A percentile compares a stretch with the other conserved stretches of the same genome.
Conservation (phyloP, 495 filamentous ascomycete species). For the Trypethelium eluteriae region DNA sequence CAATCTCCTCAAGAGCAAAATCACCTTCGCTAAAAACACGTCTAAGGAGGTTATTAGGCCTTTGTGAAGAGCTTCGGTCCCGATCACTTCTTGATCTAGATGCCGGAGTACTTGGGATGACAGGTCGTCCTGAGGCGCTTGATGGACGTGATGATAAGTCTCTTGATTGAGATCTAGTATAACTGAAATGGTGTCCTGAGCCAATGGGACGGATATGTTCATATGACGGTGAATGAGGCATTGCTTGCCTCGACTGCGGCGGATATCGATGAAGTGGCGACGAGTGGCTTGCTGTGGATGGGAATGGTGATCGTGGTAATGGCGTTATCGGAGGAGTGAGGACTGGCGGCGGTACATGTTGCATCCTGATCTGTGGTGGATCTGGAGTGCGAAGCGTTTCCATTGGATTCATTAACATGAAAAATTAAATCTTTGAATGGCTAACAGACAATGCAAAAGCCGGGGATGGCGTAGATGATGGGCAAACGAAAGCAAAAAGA, state of each 20-base stretch:
- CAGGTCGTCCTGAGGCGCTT: conserved; percentile 18
- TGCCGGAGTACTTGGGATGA: not conserved
- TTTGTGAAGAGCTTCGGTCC: not conserved
- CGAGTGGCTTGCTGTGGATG: conserved; percentile 27
- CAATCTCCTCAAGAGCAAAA: conserved; percentile 32
- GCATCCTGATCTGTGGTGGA: conserved; percentile 4
- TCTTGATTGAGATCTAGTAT: conserved; percentile 24
- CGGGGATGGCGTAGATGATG: not conserved
- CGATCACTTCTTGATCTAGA: conserved; percentile 5
- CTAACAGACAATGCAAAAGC: not conserved
- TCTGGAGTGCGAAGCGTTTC: conserved; percentile 3
- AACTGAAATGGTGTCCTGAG: conserved; percentile 24
- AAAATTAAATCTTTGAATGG: not conserved
- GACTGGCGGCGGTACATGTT: conserved; percentile 3
- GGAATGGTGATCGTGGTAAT: conserved; percentile 21
- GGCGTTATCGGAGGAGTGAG: conserved; percentile 14
- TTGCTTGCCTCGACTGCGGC: conserved; percentile 17
- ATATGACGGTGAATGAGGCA: conserved; percentile 22
- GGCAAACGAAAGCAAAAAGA: not conserved
- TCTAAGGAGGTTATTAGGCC: not conserved
- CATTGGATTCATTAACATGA: not conserved
- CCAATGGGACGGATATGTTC: conserved; percentile 29
- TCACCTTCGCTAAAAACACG: conserved; percentile 5
- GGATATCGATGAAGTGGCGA: conserved; percentile 29
- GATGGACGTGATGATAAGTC: conserved; percentile 26